Evolutionary conservation across 2,329 filamentous ascomycete genomes (phyloP).

Genomic region (Pyricularia grisea): DNA sequence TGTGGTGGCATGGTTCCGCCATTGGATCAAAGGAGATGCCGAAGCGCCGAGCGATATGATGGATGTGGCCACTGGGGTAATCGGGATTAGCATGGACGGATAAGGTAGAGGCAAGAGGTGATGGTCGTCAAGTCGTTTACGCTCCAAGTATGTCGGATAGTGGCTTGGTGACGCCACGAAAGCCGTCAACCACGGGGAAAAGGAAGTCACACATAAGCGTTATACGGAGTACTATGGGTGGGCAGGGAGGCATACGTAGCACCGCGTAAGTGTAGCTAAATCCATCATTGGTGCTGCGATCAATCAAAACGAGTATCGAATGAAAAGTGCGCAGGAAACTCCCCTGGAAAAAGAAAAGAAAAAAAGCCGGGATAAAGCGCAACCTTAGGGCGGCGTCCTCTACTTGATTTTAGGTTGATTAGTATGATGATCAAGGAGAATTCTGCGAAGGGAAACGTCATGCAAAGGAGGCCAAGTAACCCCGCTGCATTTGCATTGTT

Average conservation of each 20-base stretch:
- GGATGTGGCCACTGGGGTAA: not conserved
- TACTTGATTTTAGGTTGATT: not conserved
- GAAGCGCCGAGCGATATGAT: not conserved
- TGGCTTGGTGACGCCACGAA: not conserved
- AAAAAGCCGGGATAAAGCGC: not conserved
- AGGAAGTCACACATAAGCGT: not conserved
- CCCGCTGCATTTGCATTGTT: not conserved
- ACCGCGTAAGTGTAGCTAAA: too few species aligned
- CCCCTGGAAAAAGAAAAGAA: too few species aligned
- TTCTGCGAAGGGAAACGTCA: not conserved
- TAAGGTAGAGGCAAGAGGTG: not conserved
- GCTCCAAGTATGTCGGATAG: not conserved
- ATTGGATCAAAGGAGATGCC: not conserved
- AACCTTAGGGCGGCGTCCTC: not conserved
- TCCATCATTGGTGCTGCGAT: not conserved
- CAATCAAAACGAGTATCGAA: not conserved
- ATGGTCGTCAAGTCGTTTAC: too few species aligned
- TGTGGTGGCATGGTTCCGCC: not conserved
- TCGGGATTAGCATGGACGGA: not conserved
- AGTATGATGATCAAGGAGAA: not conserved
- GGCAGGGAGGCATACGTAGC: not conserved
- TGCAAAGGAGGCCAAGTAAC: not conserved
- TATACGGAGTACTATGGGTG: too few species aligned
- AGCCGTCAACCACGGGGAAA: not conserved
- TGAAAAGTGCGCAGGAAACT: not conserved